Percentiles rank a stretch among this genome's conserved stretches.
These are phyloP conservation scores for Chimonanthus salicifolius DNA, from an alignment of 164 flowering plant genomes.

Conservation along the genomic window DNA sequence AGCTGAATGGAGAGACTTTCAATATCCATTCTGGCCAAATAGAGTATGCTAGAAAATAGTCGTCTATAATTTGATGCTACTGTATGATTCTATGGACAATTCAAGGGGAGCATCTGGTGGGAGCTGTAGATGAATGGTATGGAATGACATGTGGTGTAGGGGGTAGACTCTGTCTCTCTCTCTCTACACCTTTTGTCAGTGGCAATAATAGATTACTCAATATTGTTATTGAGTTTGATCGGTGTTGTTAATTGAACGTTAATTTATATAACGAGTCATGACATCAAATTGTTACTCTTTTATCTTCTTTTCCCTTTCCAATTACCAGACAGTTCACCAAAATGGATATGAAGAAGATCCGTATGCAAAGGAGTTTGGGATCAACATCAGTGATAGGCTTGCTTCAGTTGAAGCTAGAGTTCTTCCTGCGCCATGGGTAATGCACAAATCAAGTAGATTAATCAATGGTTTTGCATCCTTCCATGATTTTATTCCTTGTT, in stretches of 20 bases:
- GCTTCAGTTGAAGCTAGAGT: constrained; percentile 63
- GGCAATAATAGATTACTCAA: neutral
- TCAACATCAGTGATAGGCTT: constrained; percentile 40
- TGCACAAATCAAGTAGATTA: constrained; percentile 3
- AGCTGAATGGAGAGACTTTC: too few species aligned
- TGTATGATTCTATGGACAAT: too few species aligned
- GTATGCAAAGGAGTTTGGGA: constrained; percentile 58
- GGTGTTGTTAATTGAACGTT: neutral
- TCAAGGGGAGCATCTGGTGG: too few species aligned
- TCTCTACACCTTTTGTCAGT: neutral
- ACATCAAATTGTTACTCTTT: neutral
- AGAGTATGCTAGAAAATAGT: too few species aligned
- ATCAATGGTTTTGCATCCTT: neutral
- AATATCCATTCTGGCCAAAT: too few species aligned
- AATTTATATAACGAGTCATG: neutral
- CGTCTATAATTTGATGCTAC: too few species aligned
- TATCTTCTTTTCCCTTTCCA: neutral
- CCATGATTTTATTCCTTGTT: too few species aligned
- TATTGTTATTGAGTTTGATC: neutral
- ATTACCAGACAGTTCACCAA: constrained; percentile 43
- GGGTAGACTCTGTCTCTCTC: too few species aligned
- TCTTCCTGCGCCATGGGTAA: constrained; percentile 75
- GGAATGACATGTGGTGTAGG: too few species aligned
- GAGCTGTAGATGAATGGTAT: too few species aligned
- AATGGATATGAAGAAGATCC: constrained; percentile 51